Base-by-base conservation (phyloP, 2,329 filamentous ascomycete species). In the Exophiala sp. region DNA sequence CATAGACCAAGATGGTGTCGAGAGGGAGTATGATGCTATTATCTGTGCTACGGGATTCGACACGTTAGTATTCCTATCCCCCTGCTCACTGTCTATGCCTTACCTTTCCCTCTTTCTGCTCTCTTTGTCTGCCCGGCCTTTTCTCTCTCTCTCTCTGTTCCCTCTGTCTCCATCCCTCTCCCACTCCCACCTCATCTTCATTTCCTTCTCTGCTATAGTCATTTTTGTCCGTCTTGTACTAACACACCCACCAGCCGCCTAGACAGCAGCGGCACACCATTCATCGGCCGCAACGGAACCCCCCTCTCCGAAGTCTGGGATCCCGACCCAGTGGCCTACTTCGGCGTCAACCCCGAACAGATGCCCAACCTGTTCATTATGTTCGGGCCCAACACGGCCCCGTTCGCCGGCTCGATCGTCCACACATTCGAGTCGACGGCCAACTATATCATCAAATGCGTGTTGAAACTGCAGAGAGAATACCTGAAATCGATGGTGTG, bases 21-120 rank as follows among this genome's bases (percentile, higher is more conserved):
- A 35, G 1, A 35, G 51, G 11, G 24, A 52, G 19, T 52, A 55
- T 2, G 58, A 61, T 35, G 53, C 44, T 5, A 52, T 61, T 21
- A 53, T 68, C 24, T 68, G 65, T 49, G 67, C 68, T n/a, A 70
- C 66, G 2, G 67, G 65, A 2, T 67, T 68, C 56, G 60, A 68
- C 49, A 59, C 64, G 11, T 62, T 60, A 2, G 65, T 61, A n/a
- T n/a, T n/a, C n/a, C n/a, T n/a, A n/a, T n/a, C n/a, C n/a, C n/a
- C n/a, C n/a, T n/a, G n/a, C n/a, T n/a, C n/a, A n/a, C n/a, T n/a
- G n/a, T n/a, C n/a, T n/a, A n/a, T n/a, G n/a, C n/a, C n/a, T n/a
- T n/a, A n/a, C n/a, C n/a, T n/a, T n/a, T n/a, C n/a, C n/a, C n/a
- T n/a, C n/a, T n/a, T n/a, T n/a, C n/a, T 7, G 19, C 8, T 30